A percentile compares a stretch with the other conserved stretches of the same genome.
phyloP scores from a whole-genome alignment of 495 filamentous ascomycete genomes.

The Penicillium tannophilum region DNA sequence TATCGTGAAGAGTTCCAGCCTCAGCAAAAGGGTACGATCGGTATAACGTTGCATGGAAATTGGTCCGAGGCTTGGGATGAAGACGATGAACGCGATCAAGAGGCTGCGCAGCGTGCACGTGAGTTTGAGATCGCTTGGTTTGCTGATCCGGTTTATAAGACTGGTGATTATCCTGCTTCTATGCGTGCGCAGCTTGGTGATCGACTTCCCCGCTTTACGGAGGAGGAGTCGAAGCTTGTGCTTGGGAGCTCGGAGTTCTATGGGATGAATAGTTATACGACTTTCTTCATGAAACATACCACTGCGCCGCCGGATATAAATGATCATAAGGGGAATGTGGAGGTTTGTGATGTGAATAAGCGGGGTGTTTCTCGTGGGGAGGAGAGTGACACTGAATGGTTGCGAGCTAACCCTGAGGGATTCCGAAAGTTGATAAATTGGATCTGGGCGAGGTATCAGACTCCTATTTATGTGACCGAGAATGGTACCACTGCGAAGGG shows the following conservation, averaged over 20 bases:
- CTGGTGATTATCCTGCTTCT: conserved; percentile 49
- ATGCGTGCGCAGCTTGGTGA: conserved; percentile 53
- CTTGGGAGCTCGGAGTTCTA: conserved; percentile 53
- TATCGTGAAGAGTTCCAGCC: conserved; percentile 49
- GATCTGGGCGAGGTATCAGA: conserved; percentile 44
- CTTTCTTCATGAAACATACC: conserved; percentile 47
- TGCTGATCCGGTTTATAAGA: conserved; percentile 50
- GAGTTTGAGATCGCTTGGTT: conserved; percentile 55
- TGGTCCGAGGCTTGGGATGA: conserved; percentile 54
- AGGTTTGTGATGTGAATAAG: conserved; percentile 46
- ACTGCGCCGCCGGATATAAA: conserved; percentile 40
- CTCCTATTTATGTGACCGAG: conserved; percentile 53
- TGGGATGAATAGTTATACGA: conserved; percentile 55
- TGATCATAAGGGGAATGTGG: conserved; percentile 50
- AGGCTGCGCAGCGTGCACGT: conserved; percentile 44
- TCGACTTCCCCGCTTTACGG: conserved; percentile 46
- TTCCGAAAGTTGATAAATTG: conserved; percentile 50
- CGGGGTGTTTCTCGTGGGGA: conserved; percentile 46
- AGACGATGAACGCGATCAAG: conserved; percentile 41
- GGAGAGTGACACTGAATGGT: conserved; percentile 50
- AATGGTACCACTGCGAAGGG: conserved; percentile 52
- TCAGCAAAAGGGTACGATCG: conserved; percentile 44
- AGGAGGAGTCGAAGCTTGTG: conserved; percentile 43
- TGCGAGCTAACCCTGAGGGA: conserved; percentile 42
- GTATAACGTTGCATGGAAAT: conserved; percentile 52